A percentile compares a stretch with the other conserved stretches of the same genome.
Conservation (phyloP, 192 early-diverging fungal genomes). For the Backusella circina region DNA sequence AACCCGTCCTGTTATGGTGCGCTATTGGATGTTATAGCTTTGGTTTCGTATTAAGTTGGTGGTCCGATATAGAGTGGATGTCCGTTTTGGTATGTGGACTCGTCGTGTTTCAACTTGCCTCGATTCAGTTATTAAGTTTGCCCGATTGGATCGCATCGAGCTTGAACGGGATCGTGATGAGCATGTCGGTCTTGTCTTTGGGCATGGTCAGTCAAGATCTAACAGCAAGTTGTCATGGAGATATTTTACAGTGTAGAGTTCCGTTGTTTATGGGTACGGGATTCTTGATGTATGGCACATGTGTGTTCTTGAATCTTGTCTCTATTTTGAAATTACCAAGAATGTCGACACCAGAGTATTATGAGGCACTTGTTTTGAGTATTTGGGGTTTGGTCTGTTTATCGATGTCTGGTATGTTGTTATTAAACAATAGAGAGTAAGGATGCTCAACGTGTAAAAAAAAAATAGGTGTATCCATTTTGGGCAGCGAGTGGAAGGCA, state of each 20-base stretch:
- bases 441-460: background rate
- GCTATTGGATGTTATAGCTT: background rate
- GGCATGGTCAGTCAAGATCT: background rate
- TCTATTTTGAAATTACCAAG: conserved; percentile 29
- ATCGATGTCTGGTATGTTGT: background rate
- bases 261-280: conserved; percentile 40
- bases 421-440: no score
- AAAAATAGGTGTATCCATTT: background rate
- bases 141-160: background rate
- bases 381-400: conserved; percentile 40
- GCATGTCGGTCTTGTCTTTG: background rate
- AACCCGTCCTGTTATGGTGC: background rate
- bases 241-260: conserved; percentile 19
- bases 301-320: conserved; percentile 38
- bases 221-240: background rate
- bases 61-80: background rate
- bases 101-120: background rate
- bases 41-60: background rate
- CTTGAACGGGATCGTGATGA: background rate
- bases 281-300: conserved; percentile 38
- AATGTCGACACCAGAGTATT: conserved; percentile 31
- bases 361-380: conserved; percentile 36
- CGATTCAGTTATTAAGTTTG: background rate
- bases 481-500: conserved; percentile 27
- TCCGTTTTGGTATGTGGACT: background rate